Evolutionary conservation across 305 asterid genomes (phyloP).

Genomic region (Solanum hybrid): DNA sequence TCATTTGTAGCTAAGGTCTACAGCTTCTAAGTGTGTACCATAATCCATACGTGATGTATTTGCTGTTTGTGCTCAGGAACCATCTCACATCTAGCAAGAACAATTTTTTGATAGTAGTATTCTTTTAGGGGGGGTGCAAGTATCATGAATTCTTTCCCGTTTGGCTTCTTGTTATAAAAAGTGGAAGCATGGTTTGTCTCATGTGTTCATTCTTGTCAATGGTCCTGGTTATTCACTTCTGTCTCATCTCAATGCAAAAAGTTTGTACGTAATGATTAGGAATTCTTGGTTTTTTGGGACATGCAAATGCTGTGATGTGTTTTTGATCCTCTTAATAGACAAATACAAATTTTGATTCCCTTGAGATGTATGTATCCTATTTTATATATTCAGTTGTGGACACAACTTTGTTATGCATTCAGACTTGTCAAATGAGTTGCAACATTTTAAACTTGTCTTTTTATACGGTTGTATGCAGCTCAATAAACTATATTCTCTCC

Average conservation of each 20-base stretch:
- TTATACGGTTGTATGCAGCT: neutral
- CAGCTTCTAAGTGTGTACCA: neutral
- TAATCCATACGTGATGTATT: neutral
- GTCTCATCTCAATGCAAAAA: neutral
- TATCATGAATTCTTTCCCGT: neutral
- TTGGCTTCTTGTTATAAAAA: neutral
- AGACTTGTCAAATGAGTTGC: neutral
- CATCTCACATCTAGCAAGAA: neutral
- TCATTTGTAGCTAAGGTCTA: neutral
- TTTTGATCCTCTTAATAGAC: neutral
- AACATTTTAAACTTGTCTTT: neutral
- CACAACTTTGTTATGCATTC: neutral
- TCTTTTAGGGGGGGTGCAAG: neutral
- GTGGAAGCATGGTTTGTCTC: slow-evolving; percentile 1
- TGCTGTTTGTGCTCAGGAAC: neutral
- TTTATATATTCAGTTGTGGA: neutral
- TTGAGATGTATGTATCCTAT: neutral
- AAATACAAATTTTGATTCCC: neutral
- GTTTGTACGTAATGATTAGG: neutral
- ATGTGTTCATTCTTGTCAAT: neutral
- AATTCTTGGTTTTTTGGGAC: neutral
- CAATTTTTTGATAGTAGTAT: neutral
- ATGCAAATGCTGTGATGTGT: neutral
- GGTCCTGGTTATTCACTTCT: neutral
- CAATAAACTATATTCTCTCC: neutral